Base-by-base conservation (phyloP, 345 rosid species). In the Boechera retrofracta region DNA sequence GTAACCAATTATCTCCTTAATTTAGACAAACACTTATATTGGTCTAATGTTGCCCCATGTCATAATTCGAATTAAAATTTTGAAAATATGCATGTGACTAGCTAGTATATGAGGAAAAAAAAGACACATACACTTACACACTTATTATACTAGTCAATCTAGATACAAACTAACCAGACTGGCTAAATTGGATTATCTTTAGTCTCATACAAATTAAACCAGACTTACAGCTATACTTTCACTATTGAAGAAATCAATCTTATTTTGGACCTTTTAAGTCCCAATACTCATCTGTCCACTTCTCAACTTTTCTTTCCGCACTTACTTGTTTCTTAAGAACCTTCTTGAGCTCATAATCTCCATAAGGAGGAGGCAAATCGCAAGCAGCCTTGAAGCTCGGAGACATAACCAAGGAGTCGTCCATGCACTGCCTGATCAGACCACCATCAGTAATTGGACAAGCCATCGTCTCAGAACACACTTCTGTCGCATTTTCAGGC, bases 321-420 rank as follows among this genome's bases (percentile, higher is more conserved):
- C 39, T 76, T 71, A 73, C 64, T 32, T 81, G 80, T 64, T 72
- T 84, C 71, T 79, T 45, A 33, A 68, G 21, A 8, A 84, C 69
- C 2, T 47, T 78, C 51, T 59, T 38, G 39, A 86, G 80, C 6
- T 55, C 81, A 4, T 7, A 26, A 5, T 69, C 71, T 33, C 67
- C 75, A 76, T 66, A 80, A 57, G 89, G 80, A 36, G 77, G 67
- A 41, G 87, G 88, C 85, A 87, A 42, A n/a, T 24, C 6, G 63
- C 91, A 89, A 45, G 94, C 82, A 24, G 61, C 33, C 24, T 76
- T 73, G 33, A 64, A 53, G 32, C 84, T 81, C 13, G 90, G 84
- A 53, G 82, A 74, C 71, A 61, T 82, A 61, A 89, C 84, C 80
- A 85, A 54, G 3, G 94, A 85, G 64, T 89, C 89, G 15, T 38